These are phyloP conservation scores for Annulohypoxylon moriforme DNA, from an alignment of 495 filamentous ascomycete species.

Conservation along the genomic window DNA sequence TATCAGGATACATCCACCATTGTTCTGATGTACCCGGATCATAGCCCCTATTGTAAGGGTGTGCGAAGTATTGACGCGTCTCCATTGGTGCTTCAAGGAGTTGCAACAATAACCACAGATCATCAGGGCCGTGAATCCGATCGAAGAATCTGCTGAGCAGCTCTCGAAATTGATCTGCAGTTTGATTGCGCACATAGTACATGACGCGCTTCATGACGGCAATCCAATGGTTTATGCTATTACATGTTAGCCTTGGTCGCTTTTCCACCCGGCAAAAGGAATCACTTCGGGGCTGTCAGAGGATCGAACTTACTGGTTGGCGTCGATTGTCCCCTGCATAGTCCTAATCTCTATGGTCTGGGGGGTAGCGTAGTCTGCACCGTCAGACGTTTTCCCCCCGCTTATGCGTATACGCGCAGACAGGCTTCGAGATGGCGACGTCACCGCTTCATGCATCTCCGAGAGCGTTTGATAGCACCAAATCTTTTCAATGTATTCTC, in stretches of 20 bases:
- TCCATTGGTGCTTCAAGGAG: slow-evolving; percentile 11
- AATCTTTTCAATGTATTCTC: not conserved
- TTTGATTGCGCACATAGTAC: slow-evolving; percentile 8
- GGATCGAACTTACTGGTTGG: slow-evolving; percentile 29
- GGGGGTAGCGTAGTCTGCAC: not conserved
- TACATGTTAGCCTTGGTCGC: not conserved
- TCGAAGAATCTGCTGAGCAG: not conserved
- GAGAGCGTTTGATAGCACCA: too few species aligned
- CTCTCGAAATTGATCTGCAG: not conserved
- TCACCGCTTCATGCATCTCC: too few species aligned
- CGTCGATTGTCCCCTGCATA: slow-evolving; percentile 47
- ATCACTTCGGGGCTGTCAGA: too few species aligned
- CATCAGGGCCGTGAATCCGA: too few species aligned
- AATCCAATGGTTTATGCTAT: slow-evolving; percentile 41
- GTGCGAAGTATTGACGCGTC: slow-evolving; percentile 18
- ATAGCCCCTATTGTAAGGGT: slow-evolving; percentile 1
- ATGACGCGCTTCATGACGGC: slow-evolving; percentile 19
- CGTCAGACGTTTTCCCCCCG: not conserved
- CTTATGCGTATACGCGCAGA: not conserved
- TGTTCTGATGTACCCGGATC: not conserved
- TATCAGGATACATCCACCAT: slow-evolving; percentile 38
- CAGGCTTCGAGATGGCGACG: too few species aligned
- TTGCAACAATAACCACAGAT: not conserved
- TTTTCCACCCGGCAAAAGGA: not conserved
- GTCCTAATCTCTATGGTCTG: slow-evolving; percentile 39